Percentiles rank a stretch among this genome's conserved stretches.
Conservation (phyloP, 169 alveolate genomes). For the Condylostoma magnum region DNA sequence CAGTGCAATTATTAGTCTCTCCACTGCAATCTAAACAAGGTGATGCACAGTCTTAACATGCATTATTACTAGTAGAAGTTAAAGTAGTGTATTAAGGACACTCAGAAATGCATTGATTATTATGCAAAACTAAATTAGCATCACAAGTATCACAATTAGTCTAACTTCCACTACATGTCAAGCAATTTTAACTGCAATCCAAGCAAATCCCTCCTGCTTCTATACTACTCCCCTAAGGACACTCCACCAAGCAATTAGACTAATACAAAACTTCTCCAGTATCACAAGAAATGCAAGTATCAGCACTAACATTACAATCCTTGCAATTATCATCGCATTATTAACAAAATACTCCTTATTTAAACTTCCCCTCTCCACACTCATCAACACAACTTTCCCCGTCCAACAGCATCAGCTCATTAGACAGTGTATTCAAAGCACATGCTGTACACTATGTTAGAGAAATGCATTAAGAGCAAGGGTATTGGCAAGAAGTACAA, state of each 20-base stretch:
- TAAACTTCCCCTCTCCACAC: conserved; percentile 28
- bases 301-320: not conserved
- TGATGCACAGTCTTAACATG: not conserved
- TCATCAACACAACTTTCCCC: not conserved
- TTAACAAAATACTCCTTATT: not conserved
- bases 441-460: conserved; percentile 9
- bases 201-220: not conserved
- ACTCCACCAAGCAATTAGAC: not conserved
- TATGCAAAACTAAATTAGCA: not conserved
- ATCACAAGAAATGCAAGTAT: conserved; percentile 18
- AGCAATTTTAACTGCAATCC: not conserved
- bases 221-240: not conserved
- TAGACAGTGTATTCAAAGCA: not conserved
- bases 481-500: conserved; percentile 15
- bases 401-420: not conserved
- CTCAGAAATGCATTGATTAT: not conserved
- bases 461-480: conserved; percentile 10
- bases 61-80: not conserved
- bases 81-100: conserved; percentile 6
- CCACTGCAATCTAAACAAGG: conserved; percentile 1
- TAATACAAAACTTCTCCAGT: not conserved
- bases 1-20: conserved; percentile 18
- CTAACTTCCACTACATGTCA: not conserved
- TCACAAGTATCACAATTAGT: conserved; percentile 1
- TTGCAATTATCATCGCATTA: conserved; percentile 17